Percentiles rank a stretch among this genome's conserved stretches.
phyloP scores from a whole-genome alignment of 352 stramenopile genomes.

The Phytopythium cucurbitacearum region DNA sequence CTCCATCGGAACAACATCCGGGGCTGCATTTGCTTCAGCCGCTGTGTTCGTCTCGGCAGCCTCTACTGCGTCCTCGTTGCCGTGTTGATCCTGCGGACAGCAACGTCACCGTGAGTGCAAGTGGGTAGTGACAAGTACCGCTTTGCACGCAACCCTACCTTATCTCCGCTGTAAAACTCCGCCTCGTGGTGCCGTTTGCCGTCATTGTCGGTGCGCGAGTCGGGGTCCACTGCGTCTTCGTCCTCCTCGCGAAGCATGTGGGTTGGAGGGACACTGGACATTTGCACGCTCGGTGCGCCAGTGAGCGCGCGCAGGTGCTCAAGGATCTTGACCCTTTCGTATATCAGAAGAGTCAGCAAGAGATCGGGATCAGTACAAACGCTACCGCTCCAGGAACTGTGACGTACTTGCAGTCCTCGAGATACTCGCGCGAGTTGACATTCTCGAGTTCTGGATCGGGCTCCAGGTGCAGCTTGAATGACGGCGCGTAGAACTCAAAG shows the following conservation, averaged over 20 bases:
- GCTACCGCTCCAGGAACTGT: background rate
- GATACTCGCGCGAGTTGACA: conserved; percentile 74
- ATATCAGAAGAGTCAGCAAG: conserved; percentile 4
- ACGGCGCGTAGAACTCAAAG: conserved; percentile 80
- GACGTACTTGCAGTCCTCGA: conserved; percentile 83
- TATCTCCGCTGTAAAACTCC: conserved; percentile 81
- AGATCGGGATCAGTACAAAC: background rate
- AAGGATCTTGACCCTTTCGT: conserved; percentile 75
- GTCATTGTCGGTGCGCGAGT: conserved; percentile 69
- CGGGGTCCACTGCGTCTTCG: conserved; percentile 64
- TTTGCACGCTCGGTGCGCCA: conserved; percentile 79
- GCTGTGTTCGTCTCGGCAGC: conserved; percentile 19
- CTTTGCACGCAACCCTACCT: conserved; percentile 19
- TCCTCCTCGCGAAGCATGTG: conserved; percentile 77
- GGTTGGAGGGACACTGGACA: conserved; percentile 66
- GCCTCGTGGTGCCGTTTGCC: conserved; percentile 73
- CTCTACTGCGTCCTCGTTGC: conserved; percentile 43
- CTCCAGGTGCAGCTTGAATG: conserved; percentile 84
- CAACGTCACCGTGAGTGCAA: background rate
- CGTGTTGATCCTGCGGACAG: conserved; percentile 37
- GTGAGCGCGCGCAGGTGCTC: conserved; percentile 72
- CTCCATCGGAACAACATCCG: conserved; percentile 74
- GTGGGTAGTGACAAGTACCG: background rate
- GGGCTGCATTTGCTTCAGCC: conserved; percentile 43
- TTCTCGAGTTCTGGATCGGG: conserved; percentile 76